phyloP scores from a whole-genome alignment of 1,284 basidiomycete genomes.

The Trichosporon sp. region DNA sequence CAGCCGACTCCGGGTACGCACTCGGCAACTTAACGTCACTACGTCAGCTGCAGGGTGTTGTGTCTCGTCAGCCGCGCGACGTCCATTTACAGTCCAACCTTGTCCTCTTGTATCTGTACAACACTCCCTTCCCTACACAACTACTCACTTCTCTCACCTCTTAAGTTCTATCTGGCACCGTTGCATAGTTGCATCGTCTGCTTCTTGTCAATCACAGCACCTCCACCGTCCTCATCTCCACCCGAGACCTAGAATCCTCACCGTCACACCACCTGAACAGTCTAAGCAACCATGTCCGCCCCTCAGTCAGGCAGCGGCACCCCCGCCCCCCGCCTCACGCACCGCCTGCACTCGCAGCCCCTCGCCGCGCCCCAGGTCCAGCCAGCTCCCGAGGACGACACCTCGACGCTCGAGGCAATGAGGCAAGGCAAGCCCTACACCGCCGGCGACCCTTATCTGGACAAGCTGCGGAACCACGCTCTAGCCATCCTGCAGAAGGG shows the following conservation, averaged over 20 bases:
- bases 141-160: no score
- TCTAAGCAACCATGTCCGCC: not conserved
- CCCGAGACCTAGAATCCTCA: not conserved
- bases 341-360: not conserved
- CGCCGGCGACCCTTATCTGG: slow-evolving; percentile 32
- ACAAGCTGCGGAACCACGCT: slow-evolving; percentile 20
- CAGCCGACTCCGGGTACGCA: no score
- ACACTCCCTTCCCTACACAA: no score
- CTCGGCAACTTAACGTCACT: no score
- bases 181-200: no score
- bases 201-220: no score
- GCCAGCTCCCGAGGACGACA: not conserved
- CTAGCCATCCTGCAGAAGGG: slow-evolving; percentile 20
- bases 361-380: not conserved
- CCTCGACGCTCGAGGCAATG: slow-evolving; percentile 20
- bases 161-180: no score
- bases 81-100: no score
- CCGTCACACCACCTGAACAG: not conserved
- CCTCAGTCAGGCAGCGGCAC: not conserved
- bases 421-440: slow-evolving; percentile 30
- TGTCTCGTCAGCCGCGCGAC: no score
- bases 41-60: no score
- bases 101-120: no score
- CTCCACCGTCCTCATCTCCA: not conserved
- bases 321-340: not conserved